These are phyloP conservation scores for Colletotrichum incanum DNA, from an alignment of 2,329 filamentous ascomycete species.

Conservation along the genomic window DNA sequence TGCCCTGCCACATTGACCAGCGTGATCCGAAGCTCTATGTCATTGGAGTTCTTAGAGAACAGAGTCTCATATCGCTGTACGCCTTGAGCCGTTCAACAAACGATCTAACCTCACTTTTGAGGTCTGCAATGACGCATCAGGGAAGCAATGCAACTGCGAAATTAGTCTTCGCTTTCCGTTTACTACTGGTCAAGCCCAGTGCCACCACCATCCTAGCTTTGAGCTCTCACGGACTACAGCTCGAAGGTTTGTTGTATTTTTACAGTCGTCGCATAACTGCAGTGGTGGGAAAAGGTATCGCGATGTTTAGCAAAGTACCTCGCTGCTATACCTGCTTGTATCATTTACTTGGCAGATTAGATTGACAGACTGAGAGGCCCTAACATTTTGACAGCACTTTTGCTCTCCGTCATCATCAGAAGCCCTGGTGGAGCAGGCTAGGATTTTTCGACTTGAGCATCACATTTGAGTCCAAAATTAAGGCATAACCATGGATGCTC, in stretches of 20 bases:
- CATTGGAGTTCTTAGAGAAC: neutral
- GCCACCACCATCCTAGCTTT: neutral
- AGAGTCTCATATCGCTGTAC: no score
- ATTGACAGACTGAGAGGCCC: neutral
- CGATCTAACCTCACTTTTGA: neutral
- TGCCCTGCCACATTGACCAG: neutral
- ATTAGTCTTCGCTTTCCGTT: neutral
- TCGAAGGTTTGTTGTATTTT: neutral
- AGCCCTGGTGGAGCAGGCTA: no score
- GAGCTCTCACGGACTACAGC: neutral
- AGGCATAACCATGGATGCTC: no score
- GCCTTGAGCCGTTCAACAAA: neutral
- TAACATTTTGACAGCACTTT: neutral
- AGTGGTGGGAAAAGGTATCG: neutral
- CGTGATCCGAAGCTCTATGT: neutral
- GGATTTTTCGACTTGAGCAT: no score
- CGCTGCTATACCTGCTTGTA: no score
- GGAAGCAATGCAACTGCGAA: neutral
- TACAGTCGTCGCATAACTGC: neutral
- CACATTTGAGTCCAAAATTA: no score
- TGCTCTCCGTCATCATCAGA: neutral
- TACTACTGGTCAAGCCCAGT: neutral
- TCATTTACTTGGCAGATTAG: neutral
- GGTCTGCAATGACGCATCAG: neutral
- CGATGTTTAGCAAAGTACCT: neutral